These are phyloP conservation scores for Phytopythium litorale DNA, from an alignment of 352 stramenopile genomes.

Conservation along the genomic window DNA sequence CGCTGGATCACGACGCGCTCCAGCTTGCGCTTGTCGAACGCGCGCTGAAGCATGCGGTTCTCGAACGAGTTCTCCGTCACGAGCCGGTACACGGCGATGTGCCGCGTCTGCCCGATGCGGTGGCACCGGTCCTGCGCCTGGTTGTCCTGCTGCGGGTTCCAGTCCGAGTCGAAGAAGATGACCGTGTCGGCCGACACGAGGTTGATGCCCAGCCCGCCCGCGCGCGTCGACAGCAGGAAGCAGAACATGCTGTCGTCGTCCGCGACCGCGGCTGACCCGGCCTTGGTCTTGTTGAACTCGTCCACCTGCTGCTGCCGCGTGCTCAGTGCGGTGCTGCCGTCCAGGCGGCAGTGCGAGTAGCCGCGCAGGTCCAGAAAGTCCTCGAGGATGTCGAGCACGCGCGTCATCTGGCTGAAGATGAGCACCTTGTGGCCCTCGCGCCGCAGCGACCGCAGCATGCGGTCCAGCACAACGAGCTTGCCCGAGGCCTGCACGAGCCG, in stretches of 20 bases:
- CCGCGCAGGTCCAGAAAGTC: slow-evolving; percentile 89
- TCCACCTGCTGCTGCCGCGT: slow-evolving; percentile 96
- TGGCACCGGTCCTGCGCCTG: slow-evolving; percentile 90
- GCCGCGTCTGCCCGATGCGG: slow-evolving; percentile 88
- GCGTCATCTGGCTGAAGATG: slow-evolving; percentile 98
- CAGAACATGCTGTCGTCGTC: slow-evolving; percentile 58
- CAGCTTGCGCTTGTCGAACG: slow-evolving; percentile 90
- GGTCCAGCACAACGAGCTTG: slow-evolving; percentile 99
- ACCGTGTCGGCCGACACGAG: slow-evolving; percentile 96
- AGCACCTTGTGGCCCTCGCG: slow-evolving; percentile 96
- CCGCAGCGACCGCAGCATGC: slow-evolving; percentile 94
- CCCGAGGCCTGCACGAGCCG: slow-evolving; percentile 91
- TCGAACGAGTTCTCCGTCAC: slow-evolving; percentile 94
- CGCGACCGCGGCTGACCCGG: slow-evolving; percentile 12
- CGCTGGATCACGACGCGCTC: slow-evolving; percentile 87
- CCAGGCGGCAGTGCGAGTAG: slow-evolving; percentile 96
- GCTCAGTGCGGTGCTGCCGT: slow-evolving; percentile 93
- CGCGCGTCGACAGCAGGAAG: slow-evolving; percentile 85
- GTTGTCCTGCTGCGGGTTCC: slow-evolving; percentile 98
- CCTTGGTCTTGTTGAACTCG: slow-evolving; percentile 90
- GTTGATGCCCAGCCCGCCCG: slow-evolving; percentile 97
- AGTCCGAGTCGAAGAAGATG: slow-evolving; percentile 98
- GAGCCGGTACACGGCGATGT: slow-evolving; percentile 91
- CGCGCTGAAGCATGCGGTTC: slow-evolving; percentile 91
- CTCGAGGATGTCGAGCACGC: slow-evolving; percentile 98